Evolutionary conservation across 1,139 yeast species (phyloP), one percentile per base, ranked within the genome.

Genomic region (Pichia sp.): DNA sequence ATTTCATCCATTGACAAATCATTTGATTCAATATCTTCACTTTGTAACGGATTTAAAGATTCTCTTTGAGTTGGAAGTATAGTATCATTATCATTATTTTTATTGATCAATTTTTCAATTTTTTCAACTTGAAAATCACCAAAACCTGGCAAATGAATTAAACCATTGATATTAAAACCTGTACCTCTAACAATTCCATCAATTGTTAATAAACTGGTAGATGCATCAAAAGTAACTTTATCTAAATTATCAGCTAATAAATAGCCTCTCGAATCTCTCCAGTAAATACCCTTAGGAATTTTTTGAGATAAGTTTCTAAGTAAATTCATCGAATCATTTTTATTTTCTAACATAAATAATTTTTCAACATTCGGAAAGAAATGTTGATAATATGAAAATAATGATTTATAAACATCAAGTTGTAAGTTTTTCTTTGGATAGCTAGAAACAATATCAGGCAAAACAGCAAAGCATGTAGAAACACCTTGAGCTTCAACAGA

Each of bases 181-280:
- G 72, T 65, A 41, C 98, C 98, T 61, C 99, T 76, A 3, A 85
- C 85, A 6, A 79, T 74, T 36, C 98, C 99, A 57, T 80, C 83
- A 9, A 89, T 74, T 4, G 76, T 75, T 29, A 88, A 59, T 7
- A 55, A 44, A 4, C 66, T 65, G 31, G 67, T 68, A 16, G 62
- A 56, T 21, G 66, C 63, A 24, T 38, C 26, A 11, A 41, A 10
- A 9, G 65, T 64, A n/a, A 65, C 61, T 70, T 76, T 80, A 28
- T 63, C 61, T 1, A 78, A 69, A 3, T 63, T 55, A 51, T 87
- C 95, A 1, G 95, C 93, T 16, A 91, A 72, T 48, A 91, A 43
- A 65, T 89, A 93, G 8, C 95, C 93, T 59, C 98, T 72, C 21
- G 80, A 67, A 53, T 91, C 97, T 65, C 98, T 79, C 98, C 98